Evolutionary conservation across 2,329 filamentous ascomycete species (phyloP), one percentile per base, ranked within the genome.

Genomic region (Xylaria digitata): DNA sequence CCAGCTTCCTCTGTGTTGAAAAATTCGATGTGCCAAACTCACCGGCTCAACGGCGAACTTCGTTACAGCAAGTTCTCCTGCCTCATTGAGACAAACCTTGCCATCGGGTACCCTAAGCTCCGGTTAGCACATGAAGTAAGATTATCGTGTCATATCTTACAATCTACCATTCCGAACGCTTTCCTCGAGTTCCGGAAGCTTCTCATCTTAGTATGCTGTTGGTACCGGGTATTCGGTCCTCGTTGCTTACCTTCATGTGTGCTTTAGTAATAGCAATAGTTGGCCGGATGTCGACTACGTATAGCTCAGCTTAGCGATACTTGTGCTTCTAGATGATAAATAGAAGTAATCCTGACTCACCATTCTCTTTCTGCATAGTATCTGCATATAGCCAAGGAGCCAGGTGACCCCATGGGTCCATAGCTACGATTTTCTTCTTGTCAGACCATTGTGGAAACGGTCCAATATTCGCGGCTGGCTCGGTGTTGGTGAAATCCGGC

Each of bases 31-130:
- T 42, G 52, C 23, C 72, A 82, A 82, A 81, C 87, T 83, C 71
- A 93, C 95, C 26, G 96, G 96, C 79, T 99, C 96, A 21, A 97
- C 96, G 3, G 96, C 96, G 70, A 98, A 93, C 78, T 99, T 99
- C 54, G 96, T 98, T 5, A 98, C 96, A 37, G 92, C 92, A 43
- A 98, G 84, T 78, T 98, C 96, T 62, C 96, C 96, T 2, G 83
- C 81, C n/a, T 89, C 85, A 75, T 97, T 97, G 60, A 98, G 79
- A 75, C 94, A 95, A 50, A 98, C 93, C 76, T 94, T 96, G 58
- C 96, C 95, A 78, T 99, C 96, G 0, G 86, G 86, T 2, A 87
- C 79, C 63, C 85, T 87, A 26, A 56, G 75, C 6, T 42, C 34
- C 37, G n/a, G 59, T 74, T 52, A 72, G 58, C 61, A 32, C 26